These are phyloP conservation scores for Ceratopteris richardii DNA, from an alignment of 75 land plant genomes.

Conservation along the genomic window DNA sequence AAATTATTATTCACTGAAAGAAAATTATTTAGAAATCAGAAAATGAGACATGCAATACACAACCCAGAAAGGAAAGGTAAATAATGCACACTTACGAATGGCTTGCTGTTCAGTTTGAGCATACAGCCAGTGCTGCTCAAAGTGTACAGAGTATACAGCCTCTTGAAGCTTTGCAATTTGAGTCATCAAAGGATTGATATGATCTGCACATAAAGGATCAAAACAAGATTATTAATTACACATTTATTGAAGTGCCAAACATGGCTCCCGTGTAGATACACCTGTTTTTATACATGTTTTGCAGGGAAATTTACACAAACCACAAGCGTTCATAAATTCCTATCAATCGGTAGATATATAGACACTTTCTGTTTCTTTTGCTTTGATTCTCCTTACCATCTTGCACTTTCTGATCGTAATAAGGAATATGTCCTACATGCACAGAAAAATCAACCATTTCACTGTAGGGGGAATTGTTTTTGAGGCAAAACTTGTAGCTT, in stretches of 20 bases:
- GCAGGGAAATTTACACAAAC: too few species aligned
- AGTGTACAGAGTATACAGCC: constrained; percentile 74
- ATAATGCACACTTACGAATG: constrained; percentile 29
- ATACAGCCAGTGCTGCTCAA: constrained; percentile 88
- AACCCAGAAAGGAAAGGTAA: background rate
- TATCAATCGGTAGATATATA: too few species aligned
- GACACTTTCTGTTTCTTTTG: too few species aligned
- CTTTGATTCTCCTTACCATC: too few species aligned
- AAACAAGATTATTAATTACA: constrained; percentile 2
- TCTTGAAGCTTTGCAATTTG: constrained; percentile 72
- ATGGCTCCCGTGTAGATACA: background rate
- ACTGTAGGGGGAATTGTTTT: too few species aligned
- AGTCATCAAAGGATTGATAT: constrained; percentile 59
- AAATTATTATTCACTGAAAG: constrained; percentile 49
- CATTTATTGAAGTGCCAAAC: background rate
- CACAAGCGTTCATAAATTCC: too few species aligned
- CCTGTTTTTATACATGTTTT: background rate
- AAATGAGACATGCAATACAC: background rate
- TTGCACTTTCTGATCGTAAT: too few species aligned
- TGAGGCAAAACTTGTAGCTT: too few species aligned
- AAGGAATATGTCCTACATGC: too few species aligned
- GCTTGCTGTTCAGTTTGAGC: constrained; percentile 84
- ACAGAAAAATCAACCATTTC: too few species aligned
- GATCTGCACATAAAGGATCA: constrained; percentile 45
- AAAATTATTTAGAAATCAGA: background rate